These are phyloP conservation scores for Mycena belliarum DNA, from an alignment of 768 basidiomycete genomes.

Conservation along the genomic window DNA sequence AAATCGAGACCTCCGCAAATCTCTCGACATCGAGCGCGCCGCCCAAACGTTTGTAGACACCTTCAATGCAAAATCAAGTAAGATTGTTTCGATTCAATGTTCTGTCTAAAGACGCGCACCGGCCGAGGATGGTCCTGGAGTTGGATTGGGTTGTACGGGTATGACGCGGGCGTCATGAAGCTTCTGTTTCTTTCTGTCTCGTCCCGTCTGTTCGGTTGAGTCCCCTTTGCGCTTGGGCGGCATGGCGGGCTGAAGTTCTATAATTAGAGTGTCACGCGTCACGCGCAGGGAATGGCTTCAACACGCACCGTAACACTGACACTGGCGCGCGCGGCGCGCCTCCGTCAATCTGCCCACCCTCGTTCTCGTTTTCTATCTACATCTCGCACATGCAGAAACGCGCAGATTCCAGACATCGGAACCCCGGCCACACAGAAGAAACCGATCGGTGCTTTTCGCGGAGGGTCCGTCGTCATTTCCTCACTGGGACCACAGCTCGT, in stretches of 20 bases:
- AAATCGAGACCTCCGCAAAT: conserved; percentile 69
- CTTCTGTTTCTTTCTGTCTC: conserved; percentile 73
- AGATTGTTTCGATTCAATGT: not conserved
- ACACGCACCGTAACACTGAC: conserved; percentile 40
- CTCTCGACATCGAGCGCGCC: conserved; percentile 82
- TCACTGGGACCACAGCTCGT: not conserved
- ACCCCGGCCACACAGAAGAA: conserved; percentile 60
- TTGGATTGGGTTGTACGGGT: conserved; percentile 52
- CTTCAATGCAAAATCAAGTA: not conserved
- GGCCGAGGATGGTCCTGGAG: conserved; percentile 44
- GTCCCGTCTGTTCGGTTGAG: conserved; percentile 35
- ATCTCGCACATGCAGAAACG: conserved; percentile 44
- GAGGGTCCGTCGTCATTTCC: conserved; percentile 50
- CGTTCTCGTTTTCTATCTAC: conserved; percentile 44
- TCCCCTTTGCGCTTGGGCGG: conserved; percentile 39
- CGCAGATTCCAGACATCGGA: conserved; percentile 53
- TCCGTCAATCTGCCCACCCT: conserved; percentile 4
- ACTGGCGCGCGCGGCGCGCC: conserved; percentile 26
- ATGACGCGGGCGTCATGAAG: conserved; percentile 66
- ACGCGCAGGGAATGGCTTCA: not conserved
- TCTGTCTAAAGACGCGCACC: conserved; percentile 32
- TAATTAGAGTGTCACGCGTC: conserved; percentile 1
- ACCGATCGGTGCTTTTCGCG: conserved; percentile 74
- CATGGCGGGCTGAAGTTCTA: conserved; percentile 15
- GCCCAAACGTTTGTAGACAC: conserved; percentile 59